These are phyloP conservation scores for Aspergillus phoenicis DNA, from an alignment of 2,329 filamentous ascomycete species.

Conservation along the genomic window DNA sequence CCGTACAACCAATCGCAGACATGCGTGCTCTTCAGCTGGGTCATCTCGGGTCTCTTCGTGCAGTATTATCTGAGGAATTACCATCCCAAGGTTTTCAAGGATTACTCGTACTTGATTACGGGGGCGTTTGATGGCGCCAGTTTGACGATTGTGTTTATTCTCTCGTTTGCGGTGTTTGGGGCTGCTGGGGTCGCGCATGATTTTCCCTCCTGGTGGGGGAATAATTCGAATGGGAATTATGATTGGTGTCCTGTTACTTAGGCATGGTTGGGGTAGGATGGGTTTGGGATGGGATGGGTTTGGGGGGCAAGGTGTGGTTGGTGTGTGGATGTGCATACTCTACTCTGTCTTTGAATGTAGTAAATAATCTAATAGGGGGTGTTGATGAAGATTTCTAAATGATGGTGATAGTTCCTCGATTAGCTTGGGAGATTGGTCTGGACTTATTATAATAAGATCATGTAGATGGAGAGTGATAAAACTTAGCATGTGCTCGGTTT, in stretches of 20 bases:
- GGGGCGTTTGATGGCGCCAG: conserved; percentile 47
- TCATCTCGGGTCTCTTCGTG: conserved; percentile 25
- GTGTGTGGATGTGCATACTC: too few relatives aligned
- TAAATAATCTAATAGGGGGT: too few relatives aligned
- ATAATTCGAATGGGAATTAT: conserved; percentile 16
- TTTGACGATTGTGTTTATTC: conserved; percentile 45
- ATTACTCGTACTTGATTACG: conserved; percentile 47
- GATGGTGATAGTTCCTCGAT: too few relatives aligned
- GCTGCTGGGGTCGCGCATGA: conserved; percentile 42
- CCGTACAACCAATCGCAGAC: conserved; percentile 16
- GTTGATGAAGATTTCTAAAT: too few relatives aligned
- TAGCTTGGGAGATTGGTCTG: too few relatives aligned
- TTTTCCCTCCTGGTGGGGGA: conserved; percentile 45
- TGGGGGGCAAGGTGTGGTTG: too few relatives aligned
- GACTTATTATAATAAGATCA: too few relatives aligned
- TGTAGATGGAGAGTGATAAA: too few relatives aligned
- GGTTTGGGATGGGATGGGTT: too few relatives aligned
- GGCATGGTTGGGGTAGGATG: too few relatives aligned
- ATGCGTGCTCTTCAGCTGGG: conserved; percentile 20
- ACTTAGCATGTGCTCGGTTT: too few relatives aligned
- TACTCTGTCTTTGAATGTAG: too few relatives aligned
- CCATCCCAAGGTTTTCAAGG: conserved; percentile 41
- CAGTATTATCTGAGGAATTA: conserved; percentile 43
- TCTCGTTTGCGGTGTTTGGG: conserved; percentile 50
- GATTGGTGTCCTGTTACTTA: conserved; percentile 5